Percentiles rank a stretch among this genome's conserved stretches.
Evolutionary conservation across 2,329 filamentous ascomycete genomes (phyloP).

Genomic region (Diaporthe citrichinensis): DNA sequence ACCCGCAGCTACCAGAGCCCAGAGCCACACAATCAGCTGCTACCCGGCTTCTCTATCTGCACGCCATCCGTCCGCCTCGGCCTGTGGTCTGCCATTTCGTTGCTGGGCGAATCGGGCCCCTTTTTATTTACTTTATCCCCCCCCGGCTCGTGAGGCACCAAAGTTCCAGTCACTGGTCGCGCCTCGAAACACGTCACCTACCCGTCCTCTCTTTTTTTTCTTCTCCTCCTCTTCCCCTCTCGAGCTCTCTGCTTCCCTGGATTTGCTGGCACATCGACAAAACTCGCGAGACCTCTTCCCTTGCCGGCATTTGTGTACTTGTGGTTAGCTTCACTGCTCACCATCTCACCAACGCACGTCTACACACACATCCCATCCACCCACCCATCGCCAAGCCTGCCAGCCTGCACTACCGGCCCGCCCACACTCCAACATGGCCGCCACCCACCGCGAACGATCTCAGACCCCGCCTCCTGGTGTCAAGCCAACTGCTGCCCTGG

Average conservation of each 20-base stretch:
- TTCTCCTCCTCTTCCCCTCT: slow-evolving; percentile 10
- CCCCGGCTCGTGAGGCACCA: slow-evolving; percentile 37
- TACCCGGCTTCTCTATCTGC: slow-evolving; percentile 5
- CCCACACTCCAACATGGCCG: slow-evolving; percentile 51
- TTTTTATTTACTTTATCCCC: slow-evolving; percentile 38
- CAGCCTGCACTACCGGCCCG: background rate
- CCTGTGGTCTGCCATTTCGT: slow-evolving; percentile 21
- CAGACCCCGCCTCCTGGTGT: slow-evolving; percentile 76
- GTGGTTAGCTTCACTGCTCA: slow-evolving; percentile 32
- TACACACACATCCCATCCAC: background rate
- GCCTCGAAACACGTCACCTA: slow-evolving; percentile 35
- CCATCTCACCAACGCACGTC: slow-evolving; percentile 7
- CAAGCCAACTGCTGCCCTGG: slow-evolving; percentile 74
- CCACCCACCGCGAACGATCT: slow-evolving; percentile 57
- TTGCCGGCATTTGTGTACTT: slow-evolving; percentile 14
- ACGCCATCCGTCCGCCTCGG: slow-evolving; percentile 2
- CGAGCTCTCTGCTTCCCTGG: slow-evolving; percentile 15
- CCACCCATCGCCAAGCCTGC: background rate
- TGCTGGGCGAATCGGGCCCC: slow-evolving; percentile 35
- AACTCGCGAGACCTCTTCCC: slow-evolving; percentile 17
- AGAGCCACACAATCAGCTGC: slow-evolving; percentile 13
- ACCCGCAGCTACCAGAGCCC: slow-evolving; percentile 8
- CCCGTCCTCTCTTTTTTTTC: slow-evolving; percentile 6
- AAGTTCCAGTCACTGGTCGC: slow-evolving; percentile 37
- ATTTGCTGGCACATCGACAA: slow-evolving; percentile 30